Evolutionary conservation across 768 basidiomycete species (phyloP), one percentile per base, ranked within the genome.

Genomic region (Albatrellus ellisii): DNA sequence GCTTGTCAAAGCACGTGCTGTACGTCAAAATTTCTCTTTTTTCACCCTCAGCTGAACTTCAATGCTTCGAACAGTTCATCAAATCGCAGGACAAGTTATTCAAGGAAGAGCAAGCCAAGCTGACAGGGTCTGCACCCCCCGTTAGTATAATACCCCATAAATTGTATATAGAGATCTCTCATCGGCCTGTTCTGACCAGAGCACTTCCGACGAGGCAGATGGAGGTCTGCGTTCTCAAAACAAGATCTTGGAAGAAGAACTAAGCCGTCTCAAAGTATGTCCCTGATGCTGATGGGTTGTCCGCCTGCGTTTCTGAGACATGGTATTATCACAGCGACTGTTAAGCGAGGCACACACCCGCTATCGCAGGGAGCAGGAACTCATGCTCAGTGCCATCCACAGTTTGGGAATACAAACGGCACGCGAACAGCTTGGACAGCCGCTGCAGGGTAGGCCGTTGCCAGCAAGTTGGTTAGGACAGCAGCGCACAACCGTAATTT

Each of bases 31-130:
- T 9, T 14, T 12, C 22, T 11, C 7, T 42, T 20, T 40, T 14
- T 25, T 21, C 12, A 14, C 11, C 10, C 20, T 21, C 35, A 12
- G 21, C 18, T 1, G n/a, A 18, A 33, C 25, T 22, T 15, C 29
- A 20, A 6, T 33, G 20, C 43, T 12, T 15, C 41, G 15, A n/a
- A n/a, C 53, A 92, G 86, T 91, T 94, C 60, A 89, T 97, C 65
- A 89, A 88, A 57, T 71, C 78, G 25, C 91, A 94, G 58, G 90
- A 95, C 62, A 84, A 83, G 49, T 66, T 89, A 22, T 82, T 91
- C 62, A 83, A 82, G 50, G 84, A 88, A 54, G 79, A 81, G 53
- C 77, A 79, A 38, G 75, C 77, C 4, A 72, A 75, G 39, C 70
- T 68, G 50, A 64, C 62, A 24, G 66, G 63, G 17, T 52, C 61